These are phyloP conservation scores for Yamadazyma laniorum DNA, from an alignment of 805 yeast genomes.

Conservation along the genomic window DNA sequence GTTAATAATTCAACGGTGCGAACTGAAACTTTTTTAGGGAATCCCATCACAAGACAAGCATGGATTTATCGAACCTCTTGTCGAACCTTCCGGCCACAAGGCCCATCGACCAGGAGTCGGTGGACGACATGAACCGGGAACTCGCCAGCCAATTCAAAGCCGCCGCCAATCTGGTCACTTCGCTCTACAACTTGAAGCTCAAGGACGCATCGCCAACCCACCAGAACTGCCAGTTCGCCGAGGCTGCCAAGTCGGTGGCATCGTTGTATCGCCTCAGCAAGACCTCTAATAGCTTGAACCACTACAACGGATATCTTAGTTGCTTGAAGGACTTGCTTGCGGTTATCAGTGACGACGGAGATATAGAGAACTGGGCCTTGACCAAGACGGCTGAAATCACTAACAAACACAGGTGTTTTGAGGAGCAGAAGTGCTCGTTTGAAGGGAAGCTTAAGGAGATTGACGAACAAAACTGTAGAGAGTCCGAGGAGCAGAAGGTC, in stretches of 20 bases:
- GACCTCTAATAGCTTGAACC: slow-evolving; percentile 45
- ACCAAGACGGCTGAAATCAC: slow-evolving; percentile 44
- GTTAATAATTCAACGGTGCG: not conserved
- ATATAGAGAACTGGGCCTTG: slow-evolving; percentile 53
- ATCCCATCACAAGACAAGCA: slow-evolving; percentile 22
- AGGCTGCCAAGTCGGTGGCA: slow-evolving; percentile 44
- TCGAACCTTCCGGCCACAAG: slow-evolving; percentile 52
- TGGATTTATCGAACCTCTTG: slow-evolving; percentile 66
- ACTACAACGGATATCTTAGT: slow-evolving; percentile 58
- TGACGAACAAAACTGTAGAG: not conserved
- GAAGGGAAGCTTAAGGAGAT: slow-evolving; percentile 1
- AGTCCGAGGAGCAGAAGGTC: not conserved
- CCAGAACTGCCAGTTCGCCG: slow-evolving; percentile 32
- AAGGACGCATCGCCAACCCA: not conserved
- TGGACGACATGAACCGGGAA: slow-evolving; percentile 49
- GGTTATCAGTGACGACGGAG: slow-evolving; percentile 40
- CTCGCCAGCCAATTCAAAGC: slow-evolving; percentile 62
- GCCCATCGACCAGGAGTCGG: slow-evolving; percentile 47
- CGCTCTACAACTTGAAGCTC: slow-evolving; percentile 29
- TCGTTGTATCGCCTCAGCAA: slow-evolving; percentile 60
- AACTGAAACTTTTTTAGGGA: no score
- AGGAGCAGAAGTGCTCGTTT: no score
- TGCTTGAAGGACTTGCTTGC: slow-evolving; percentile 57
- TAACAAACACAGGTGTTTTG: slow-evolving; percentile 13
- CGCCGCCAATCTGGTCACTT: slow-evolving; percentile 71